Evolutionary conservation across 2,329 filamentous ascomycete genomes (phyloP).

Genomic region (Macrophomina tecta): DNA sequence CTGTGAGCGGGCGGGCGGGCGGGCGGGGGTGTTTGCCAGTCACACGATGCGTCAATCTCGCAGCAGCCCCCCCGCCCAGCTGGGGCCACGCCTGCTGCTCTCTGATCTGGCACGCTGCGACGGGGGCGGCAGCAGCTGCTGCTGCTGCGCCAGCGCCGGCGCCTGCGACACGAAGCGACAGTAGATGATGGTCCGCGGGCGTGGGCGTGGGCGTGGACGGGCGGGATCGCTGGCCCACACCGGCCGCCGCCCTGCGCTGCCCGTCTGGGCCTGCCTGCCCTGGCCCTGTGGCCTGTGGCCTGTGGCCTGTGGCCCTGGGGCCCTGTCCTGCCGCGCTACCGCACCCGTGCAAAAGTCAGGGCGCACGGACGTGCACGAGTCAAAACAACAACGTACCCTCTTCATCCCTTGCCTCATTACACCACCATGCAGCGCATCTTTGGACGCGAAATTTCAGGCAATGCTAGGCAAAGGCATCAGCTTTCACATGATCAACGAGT

Average conservation of each 20-base stretch:
- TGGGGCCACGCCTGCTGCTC: background rate
- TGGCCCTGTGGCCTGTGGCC: too few relatives aligned
- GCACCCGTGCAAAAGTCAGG: too few relatives aligned
- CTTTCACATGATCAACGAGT: too few relatives aligned
- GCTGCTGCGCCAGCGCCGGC: background rate
- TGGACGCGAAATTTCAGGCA: too few relatives aligned
- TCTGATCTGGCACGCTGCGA: constrained; percentile 5
- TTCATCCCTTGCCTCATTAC: too few relatives aligned
- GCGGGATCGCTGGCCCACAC: background rate
- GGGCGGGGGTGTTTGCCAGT: constrained; percentile 9
- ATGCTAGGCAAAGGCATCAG: too few relatives aligned
- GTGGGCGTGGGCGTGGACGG: background rate
- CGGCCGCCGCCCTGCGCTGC: background rate
- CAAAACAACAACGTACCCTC: too few relatives aligned
- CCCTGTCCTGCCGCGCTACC: background rate
- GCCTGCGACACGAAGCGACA: too few relatives aligned
- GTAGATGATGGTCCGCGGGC: background rate
- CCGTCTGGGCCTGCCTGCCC: background rate
- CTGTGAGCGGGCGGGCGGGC: background rate
- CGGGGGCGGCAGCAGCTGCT: background rate
- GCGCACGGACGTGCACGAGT: too few relatives aligned
- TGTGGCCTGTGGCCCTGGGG: background rate
- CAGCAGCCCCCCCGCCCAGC: background rate
- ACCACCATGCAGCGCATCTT: too few relatives aligned
- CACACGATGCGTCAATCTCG: constrained; percentile 22